Conservation (phyloP, 1,139 yeast species). For the Pichia norvegensis region DNA sequence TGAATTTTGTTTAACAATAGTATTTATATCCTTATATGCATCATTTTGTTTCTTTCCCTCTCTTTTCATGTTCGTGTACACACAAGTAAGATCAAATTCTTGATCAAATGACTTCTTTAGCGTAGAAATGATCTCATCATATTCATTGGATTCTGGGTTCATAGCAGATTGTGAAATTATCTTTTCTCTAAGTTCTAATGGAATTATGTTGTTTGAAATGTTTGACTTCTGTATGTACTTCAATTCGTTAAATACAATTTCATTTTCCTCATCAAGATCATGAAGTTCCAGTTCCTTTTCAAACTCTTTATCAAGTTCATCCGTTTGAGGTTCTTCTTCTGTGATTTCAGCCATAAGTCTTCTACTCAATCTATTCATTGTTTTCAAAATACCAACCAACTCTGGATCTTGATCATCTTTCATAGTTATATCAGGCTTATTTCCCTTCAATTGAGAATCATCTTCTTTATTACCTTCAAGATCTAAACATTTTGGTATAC, state of each 20-base stretch:
- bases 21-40: constrained; percentile 42
- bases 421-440: constrained; percentile 87
- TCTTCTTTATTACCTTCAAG: constrained; percentile 75
- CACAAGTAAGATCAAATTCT: constrained; percentile 36
- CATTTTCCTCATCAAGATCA: constrained; percentile 50
- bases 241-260: constrained; percentile 51
- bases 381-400: constrained; percentile 65
- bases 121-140: constrained; percentile 24
- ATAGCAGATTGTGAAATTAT: constrained; percentile 21
- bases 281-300: constrained; percentile 45
- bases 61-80: constrained; percentile 31
- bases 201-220: constrained; percentile 24
- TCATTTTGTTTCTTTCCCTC: constrained; percentile 33
- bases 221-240: constrained; percentile 37
- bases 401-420: constrained; percentile 55
- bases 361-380: constrained; percentile 83
- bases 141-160: constrained; percentile 21
- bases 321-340: constrained; percentile 27
- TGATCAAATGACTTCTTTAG: constrained; percentile 30
- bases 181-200: constrained; percentile 17
- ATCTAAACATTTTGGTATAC: constrained; percentile 58
- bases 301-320: constrained; percentile 32
- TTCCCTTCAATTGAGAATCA: constrained; percentile 69
- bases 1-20: constrained; percentile 49
- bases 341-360: constrained; percentile 54